Evolutionary conservation across 495 filamentous ascomycete species (phyloP), one percentile per base, ranked within the genome.

Genomic region (Podospora fimiseda): DNA sequence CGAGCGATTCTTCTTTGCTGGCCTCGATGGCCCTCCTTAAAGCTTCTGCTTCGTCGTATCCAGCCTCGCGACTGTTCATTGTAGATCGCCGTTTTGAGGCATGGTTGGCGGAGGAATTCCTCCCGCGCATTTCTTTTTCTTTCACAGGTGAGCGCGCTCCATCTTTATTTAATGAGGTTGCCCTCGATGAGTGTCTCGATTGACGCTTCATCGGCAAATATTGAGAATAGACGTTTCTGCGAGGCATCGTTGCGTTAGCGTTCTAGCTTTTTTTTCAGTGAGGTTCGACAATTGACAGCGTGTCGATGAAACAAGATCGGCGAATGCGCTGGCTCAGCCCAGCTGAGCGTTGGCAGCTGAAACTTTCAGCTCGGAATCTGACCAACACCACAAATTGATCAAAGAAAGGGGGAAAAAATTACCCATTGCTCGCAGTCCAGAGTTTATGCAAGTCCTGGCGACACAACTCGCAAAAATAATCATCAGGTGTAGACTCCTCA

Each of bases 391-490:
- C 40, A 21, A 52, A 62, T 19, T 23, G 56, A 57, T 19, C 27
- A 18, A 19, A 23, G 9, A 15, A 18, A 54, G 43, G 21, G 48
- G 14, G 21, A 9, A 44, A 55, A 16, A 82, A 85, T 76, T 79
- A 97, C 93, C 90, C 94, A 78, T 90, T 90, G 60, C 81, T 71
- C 51, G 87, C 88, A 24, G 74, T 83, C 53, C 78, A 83, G 53
- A 93, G 83, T 59, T 80, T 88, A 75, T 99, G 93, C 48, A 95
- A 77, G 62, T 96, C 91, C 66, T 87, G 86, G 57, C 87, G 84
- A 68, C 93, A 99, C 69, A 87, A 78, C 73, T 99, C 93, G 70
- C 93, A 99, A 65, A 89, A 97, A 75, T 99, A 99, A 71, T 96
- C 89, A 42, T 97, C 92, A 27, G 91, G 94, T 64, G 86, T 92